Evolutionary conservation across 2,329 filamentous ascomycete genomes (phyloP).

Genomic region (Trichophaea hybrida): DNA sequence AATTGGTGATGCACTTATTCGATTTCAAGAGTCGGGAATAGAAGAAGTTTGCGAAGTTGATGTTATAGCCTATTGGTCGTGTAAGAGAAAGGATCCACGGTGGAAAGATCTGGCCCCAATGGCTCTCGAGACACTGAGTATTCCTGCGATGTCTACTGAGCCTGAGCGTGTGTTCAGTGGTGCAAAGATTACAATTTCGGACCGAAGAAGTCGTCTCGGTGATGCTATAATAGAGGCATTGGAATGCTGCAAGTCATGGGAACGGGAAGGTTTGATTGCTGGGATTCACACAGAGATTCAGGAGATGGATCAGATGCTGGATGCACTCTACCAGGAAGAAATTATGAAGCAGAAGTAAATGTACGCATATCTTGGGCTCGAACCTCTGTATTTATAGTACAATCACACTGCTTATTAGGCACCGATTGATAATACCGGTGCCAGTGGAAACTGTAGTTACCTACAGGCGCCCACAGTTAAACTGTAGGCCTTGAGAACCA

Average conservation of each 20-base stretch:
- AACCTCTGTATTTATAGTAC: too few species aligned
- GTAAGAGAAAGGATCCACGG: neutral
- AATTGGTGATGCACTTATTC: too few species aligned
- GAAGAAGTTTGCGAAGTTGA: neutral
- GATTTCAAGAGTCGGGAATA: neutral
- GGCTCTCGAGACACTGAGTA: neutral
- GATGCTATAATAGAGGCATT: conserved; percentile 6
- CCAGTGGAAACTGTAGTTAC: too few species aligned
- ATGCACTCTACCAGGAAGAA: neutral
- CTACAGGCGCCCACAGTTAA: too few species aligned
- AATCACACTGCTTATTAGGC: too few species aligned
- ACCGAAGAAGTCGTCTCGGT: conserved; percentile 3
- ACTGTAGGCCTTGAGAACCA: too few species aligned
- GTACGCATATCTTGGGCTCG: too few species aligned
- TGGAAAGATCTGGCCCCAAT: neutral
- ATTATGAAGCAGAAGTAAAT: too few species aligned
- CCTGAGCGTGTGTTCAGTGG: conserved; percentile 13
- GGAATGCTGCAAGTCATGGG: conserved; percentile 3
- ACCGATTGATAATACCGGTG: too few species aligned
- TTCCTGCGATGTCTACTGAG: conserved; percentile 11
- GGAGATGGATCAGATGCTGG: neutral
- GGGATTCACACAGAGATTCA: neutral
- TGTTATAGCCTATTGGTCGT: conserved; percentile 3
- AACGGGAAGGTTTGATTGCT: neutral
- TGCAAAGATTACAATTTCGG: conserved; percentile 3